Evolutionary conservation across 805 yeast genomes (phyloP), one percentile per base, ranked within the genome.

Genomic region (Ogataea degrootiae): DNA sequence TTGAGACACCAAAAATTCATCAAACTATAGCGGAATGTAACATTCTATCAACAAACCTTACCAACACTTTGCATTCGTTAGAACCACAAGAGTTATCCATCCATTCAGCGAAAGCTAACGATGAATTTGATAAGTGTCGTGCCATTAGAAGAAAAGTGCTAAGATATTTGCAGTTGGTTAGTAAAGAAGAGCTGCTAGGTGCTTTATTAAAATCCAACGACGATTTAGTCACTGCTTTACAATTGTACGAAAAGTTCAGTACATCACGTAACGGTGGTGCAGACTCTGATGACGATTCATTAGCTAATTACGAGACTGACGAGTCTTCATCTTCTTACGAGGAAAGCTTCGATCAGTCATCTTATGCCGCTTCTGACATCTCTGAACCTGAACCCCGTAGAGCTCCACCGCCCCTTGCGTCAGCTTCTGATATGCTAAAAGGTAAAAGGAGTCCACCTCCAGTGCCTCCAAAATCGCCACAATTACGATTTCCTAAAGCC

Each of bases 171-270:
- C 98, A 94, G 67, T 73, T 80, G 44, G 88, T 90, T 37, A 85
- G 87, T 39, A 82, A 82, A 49, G 97, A 91, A 53, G 96, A 88
- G 59, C 85, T 82, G 51, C 68, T 94, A 52, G 98, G 97, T n/a
- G 77, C 88, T 39, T 74, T 94, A 52, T 80, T 94, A 48, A 84
- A 80, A 56, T 95, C 97, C 40, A 94, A 94, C 62, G 99, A 94
- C 58, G 91, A 88, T 62, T 75, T 94, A 51, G 95, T 94, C 6
- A 70, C 71, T 4, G 84, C 90, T 0, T 74, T 94, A 57, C 79
- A 81, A 56, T 67, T 72, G 45, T 91, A 80, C 62, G 96, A 91
- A 49, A 74, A 75, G 42, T 65, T 71, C 69, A 65, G 82, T 55
- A 52, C 71, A 49, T 66, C 79, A 55, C 45, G 70, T 41, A 79